Evolutionary conservation across 1,284 basidiomycete genomes (phyloP).

Genomic region (Cryptococcus sp.): DNA sequence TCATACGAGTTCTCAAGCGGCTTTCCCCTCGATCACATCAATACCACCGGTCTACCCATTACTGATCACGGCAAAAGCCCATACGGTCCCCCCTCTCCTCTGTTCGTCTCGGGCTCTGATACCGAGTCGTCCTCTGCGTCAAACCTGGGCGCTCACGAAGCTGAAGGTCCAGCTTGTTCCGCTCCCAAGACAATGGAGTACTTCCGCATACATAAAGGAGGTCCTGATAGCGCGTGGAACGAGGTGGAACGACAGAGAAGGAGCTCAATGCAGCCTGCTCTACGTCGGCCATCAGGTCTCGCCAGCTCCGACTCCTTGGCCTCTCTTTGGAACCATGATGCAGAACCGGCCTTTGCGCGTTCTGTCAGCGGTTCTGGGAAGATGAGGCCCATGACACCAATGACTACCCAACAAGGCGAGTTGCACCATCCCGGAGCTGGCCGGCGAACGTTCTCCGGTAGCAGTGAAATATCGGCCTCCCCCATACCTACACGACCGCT

Average conservation of each 20-base stretch:
- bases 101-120: constrained; percentile 45
- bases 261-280: constrained; percentile 33
- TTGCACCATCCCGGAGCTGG: neutral
- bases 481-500: constrained; percentile 28
- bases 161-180: constrained; percentile 31
- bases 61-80: constrained; percentile 19
- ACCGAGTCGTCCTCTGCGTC: constrained; percentile 37
- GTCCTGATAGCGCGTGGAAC: constrained; percentile 44
- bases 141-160: constrained; percentile 12
- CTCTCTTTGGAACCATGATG: constrained; percentile 32
- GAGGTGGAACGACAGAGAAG: constrained; percentile 39
- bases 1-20: constrained; percentile 24
- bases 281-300: constrained; percentile 10
- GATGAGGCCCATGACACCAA: constrained; percentile 33
- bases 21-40: constrained; percentile 17
- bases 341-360: constrained; percentile 20
- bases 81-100: constrained; percentile 42
- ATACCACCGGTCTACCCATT: constrained; percentile 20
- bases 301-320: constrained; percentile 31
- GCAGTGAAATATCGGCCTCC: constrained; percentile 23
- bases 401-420: constrained; percentile 14
- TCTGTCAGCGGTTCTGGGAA: constrained; percentile 25
- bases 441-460: constrained; percentile 14
- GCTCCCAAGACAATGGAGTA: constrained; percentile 43
- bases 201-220: constrained; percentile 40